Conservation (phyloP, 192 early-diverging fungal genomes). For the Coemansia umbellata region DNA sequence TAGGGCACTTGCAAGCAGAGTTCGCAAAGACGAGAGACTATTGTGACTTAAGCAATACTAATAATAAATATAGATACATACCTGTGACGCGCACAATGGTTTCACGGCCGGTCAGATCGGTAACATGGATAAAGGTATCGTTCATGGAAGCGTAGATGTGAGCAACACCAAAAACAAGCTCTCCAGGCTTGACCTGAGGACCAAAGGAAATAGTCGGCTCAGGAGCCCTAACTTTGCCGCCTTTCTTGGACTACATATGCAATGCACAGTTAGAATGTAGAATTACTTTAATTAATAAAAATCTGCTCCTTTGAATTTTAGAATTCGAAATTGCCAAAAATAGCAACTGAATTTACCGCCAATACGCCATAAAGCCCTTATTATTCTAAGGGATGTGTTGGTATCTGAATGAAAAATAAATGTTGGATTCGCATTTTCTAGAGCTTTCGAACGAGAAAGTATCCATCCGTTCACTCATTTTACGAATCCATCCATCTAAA, state of each 20-base stretch:
- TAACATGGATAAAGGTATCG: conserved; percentile 99
- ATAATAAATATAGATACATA: conserved; percentile 48
- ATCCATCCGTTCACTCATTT: too few species aligned
- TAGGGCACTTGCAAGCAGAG: neutral
- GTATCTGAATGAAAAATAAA: too few species aligned
- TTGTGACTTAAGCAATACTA: neutral
- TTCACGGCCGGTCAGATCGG: conserved; percentile 99
- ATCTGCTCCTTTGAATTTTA: too few species aligned
- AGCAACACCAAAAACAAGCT: conserved; percentile 99
- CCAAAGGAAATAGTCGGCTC: conserved; percentile 93
- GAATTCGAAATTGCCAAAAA: neutral
- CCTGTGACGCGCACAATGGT: conserved; percentile 98
- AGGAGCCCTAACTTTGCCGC: conserved; percentile 68
- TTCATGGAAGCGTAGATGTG: conserved; percentile 99
- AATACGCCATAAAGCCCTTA: too few species aligned
- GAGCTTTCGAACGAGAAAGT: too few species aligned
- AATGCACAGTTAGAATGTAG: neutral
- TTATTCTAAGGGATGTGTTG: too few species aligned
- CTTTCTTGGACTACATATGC: conserved; percentile 65
- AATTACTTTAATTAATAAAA: too few species aligned
- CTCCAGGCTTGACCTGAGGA: conserved; percentile 95
- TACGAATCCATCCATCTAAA: too few species aligned
- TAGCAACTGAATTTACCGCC: too few species aligned
- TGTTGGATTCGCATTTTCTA: too few species aligned
- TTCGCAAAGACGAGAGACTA: neutral